Percentiles rank a stretch among this genome's conserved stretches.
Conservation (phyloP, 1,284 basidiomycete genomes). For the Ustilago tritici region DNA sequence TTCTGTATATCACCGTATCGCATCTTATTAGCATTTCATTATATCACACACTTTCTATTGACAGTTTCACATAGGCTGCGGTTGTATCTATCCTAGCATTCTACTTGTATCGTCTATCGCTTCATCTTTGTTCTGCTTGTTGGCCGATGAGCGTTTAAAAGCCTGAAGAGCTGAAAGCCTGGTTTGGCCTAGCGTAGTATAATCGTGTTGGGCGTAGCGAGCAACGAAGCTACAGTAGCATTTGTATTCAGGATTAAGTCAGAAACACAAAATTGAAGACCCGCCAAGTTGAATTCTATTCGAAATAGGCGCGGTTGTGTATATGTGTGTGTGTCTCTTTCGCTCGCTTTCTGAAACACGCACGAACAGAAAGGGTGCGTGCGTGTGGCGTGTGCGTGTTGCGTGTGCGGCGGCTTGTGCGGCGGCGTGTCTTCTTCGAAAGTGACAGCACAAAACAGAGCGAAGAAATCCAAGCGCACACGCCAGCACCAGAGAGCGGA, state of each 20-base stretch:
- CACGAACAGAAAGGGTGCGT: constrained; percentile 28
- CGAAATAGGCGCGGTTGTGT: constrained; percentile 3
- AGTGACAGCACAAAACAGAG: constrained; percentile 4
- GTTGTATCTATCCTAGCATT: constrained; percentile 15
- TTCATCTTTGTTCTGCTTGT: neutral
- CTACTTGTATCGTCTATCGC: neutral
- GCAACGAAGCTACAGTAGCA: neutral
- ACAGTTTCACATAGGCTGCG: constrained; percentile 1
- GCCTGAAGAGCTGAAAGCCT: neutral
- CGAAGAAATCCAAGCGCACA: neutral
- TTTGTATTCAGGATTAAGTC: too few relatives aligned
- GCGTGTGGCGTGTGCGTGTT: constrained; percentile 10
- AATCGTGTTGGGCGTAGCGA: neutral
- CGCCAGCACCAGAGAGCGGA: neutral
- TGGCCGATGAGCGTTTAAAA: neutral
- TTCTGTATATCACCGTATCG: constrained; percentile 33
- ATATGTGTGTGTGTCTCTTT: constrained; percentile 3
- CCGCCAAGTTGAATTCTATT: neutral
- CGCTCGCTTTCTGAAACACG: constrained; percentile 26
- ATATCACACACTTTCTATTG: constrained; percentile 12
- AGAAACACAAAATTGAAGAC: neutral
- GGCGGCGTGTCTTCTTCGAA: constrained; percentile 13
- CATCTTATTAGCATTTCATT: constrained; percentile 14
- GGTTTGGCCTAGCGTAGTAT: neutral
- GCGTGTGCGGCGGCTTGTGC: constrained; percentile 23